These are phyloP conservation scores for Yamadazyma taylorii DNA, from an alignment of 1,139 yeast species.

Conservation along the genomic window DNA sequence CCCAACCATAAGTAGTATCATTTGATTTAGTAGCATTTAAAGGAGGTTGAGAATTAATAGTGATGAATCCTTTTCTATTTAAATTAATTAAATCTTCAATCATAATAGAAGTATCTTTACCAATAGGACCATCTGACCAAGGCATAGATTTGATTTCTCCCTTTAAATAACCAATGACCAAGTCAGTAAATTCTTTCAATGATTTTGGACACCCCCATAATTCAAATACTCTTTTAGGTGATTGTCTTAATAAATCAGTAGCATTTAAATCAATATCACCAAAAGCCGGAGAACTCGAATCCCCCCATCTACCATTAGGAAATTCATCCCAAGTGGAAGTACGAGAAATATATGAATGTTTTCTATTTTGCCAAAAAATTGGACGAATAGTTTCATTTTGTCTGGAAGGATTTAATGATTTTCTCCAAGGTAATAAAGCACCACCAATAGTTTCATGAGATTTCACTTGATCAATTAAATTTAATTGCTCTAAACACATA, in stretches of 20 bases:
- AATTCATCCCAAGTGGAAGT: constrained; percentile 95
- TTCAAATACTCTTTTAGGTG: constrained; percentile 76
- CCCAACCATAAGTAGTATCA: constrained; percentile 88
- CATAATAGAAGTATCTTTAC: constrained; percentile 71
- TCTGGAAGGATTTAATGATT: constrained; percentile 80
- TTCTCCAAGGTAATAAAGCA: constrained; percentile 78
- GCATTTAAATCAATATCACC: constrained; percentile 85
- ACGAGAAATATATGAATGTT: constrained; percentile 84
- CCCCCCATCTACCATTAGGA: constrained; percentile 96
- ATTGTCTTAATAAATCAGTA: constrained; percentile 72
- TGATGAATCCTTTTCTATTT: constrained; percentile 67
- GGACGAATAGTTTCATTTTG: constrained; percentile 86
- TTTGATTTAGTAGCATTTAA: constrained; percentile 76
- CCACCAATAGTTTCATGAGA: constrained; percentile 42
- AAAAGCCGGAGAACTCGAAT: constrained; percentile 88
- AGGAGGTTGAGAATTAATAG: constrained; percentile 95
- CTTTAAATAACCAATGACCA: constrained; percentile 64
- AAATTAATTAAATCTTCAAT: constrained; percentile 58
- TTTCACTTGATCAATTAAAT: constrained; percentile 50
- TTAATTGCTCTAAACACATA: constrained; percentile 79
- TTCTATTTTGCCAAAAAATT: constrained; percentile 94
- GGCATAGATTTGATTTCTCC: constrained; percentile 80
- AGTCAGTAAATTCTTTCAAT: constrained; percentile 55
- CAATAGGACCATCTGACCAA: constrained; percentile 92
- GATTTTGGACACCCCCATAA: constrained; percentile 83